Evolutionary conservation across 352 stramenopile genomes (phyloP).

Genomic region (Pythium coloratum): DNA sequence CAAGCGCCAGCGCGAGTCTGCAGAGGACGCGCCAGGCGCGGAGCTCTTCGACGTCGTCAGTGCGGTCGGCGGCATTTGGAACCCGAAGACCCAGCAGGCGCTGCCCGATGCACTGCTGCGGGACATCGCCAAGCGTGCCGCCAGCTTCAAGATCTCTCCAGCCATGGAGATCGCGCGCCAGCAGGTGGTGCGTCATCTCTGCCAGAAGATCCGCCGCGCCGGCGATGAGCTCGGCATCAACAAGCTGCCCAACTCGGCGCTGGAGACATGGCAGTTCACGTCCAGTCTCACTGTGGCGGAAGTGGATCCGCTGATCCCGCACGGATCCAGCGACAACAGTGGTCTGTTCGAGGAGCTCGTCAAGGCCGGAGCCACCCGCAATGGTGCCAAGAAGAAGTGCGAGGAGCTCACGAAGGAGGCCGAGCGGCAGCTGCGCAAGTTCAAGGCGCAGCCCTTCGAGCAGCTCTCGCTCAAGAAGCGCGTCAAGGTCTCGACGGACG

Average conservation of each 20-base stretch:
- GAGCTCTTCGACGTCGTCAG: conserved; percentile 3
- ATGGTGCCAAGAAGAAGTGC: conserved; percentile 61
- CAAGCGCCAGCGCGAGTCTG: conserved; percentile 26
- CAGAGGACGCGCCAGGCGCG: neutral
- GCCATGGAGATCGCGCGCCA: conserved; percentile 69
- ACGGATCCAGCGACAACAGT: conserved; percentile 66
- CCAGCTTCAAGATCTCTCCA: conserved; percentile 33
- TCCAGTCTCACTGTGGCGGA: conserved; percentile 70
- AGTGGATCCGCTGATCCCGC: conserved; percentile 74
- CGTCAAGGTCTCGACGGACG: conserved; percentile 35
- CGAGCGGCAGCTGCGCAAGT: conserved; percentile 33
- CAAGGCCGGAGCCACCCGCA: conserved; percentile 67
- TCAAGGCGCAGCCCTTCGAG: conserved; percentile 27
- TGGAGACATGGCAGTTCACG: conserved; percentile 86
- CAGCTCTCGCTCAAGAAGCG: conserved; percentile 16
- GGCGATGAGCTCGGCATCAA: conserved; percentile 74
- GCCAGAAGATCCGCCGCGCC: conserved; percentile 61
- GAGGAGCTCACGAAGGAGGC: conserved; percentile 38
- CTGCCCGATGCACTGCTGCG: conserved; percentile 27
- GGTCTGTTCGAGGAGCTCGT: conserved; percentile 70
- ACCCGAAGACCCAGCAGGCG: conserved; percentile 22
- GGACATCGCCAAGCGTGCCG: conserved; percentile 17
- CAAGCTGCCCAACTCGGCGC: conserved; percentile 80
- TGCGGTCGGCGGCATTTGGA: conserved; percentile 24
- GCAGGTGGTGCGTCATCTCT: conserved; percentile 65